phyloP scores from a whole-genome alignment of 192 early-diverging fungal genomes.

The Backusella liffmaniae region DNA sequence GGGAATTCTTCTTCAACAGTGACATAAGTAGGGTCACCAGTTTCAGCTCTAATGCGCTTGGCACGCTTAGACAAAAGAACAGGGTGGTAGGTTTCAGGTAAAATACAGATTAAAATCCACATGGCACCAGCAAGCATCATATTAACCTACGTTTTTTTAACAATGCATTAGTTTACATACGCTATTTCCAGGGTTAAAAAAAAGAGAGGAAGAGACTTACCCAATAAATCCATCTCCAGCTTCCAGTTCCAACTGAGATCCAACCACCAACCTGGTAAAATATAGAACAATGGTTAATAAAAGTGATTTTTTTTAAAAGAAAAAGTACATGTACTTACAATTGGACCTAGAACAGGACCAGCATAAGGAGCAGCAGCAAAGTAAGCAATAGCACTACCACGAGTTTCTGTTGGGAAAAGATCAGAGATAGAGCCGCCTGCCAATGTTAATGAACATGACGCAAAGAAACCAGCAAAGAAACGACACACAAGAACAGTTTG shows the following conservation, averaged over 20 bases:
- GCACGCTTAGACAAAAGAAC: conserved; percentile 23
- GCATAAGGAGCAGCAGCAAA: conserved; percentile 32
- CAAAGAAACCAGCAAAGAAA: conserved; percentile 28
- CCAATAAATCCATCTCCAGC: conserved; percentile 38
- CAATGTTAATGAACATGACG: conserved; percentile 23
- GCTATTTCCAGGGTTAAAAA: not conserved
- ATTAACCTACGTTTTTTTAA: conserved; percentile 12
- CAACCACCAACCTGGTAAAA: conserved; percentile 23
- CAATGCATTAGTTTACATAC: not conserved
- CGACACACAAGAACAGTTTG: conserved; percentile 27
- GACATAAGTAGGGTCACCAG: conserved; percentile 23
- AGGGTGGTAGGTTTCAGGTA: conserved; percentile 32
- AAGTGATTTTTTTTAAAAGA: not conserved
- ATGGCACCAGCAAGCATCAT: conserved; percentile 26
- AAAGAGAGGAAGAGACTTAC: not conserved
- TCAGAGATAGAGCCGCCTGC: conserved; percentile 30
- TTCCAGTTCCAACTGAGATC: conserved; percentile 25
- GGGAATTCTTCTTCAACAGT: conserved; percentile 33
- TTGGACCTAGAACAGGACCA: conserved; percentile 31
- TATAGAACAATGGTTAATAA: not conserved
- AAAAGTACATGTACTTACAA: not conserved
- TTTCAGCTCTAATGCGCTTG: conserved; percentile 18
- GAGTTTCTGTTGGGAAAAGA: conserved; percentile 17
- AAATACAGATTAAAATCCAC: conserved; percentile 21
- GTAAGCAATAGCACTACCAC: conserved; percentile 33